Evolutionary conservation across 345 rosid genomes (phyloP).

Genomic region (Syzygium aqueum): DNA sequence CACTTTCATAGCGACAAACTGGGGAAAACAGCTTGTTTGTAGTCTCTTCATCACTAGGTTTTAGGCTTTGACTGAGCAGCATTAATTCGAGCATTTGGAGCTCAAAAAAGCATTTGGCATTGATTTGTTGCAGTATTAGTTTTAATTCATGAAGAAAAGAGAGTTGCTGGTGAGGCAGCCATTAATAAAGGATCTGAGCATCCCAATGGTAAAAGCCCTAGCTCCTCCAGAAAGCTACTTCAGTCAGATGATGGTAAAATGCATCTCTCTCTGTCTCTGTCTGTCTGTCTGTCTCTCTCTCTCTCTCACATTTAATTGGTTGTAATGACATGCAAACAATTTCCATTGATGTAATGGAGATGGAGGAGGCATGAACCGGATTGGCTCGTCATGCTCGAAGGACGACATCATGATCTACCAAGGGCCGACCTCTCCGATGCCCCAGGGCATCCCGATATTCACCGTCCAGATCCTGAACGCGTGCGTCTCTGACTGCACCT

Average conservation of each 20-base stretch:
- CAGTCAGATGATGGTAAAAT: background rate
- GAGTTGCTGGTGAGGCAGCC: background rate
- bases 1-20: background rate
- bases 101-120: background rate
- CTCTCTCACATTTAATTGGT: background rate
- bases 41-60: background rate
- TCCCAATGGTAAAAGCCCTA: background rate
- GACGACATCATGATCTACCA: conserved; percentile 52
- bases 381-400: conserved; percentile 32
- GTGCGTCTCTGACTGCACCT: conserved; percentile 43
- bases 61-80: background rate
- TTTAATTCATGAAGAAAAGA: background rate
- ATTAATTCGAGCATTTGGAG: background rate
- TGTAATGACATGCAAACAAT: background rate
- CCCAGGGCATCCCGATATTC: conserved; percentile 57
- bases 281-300: background rate
- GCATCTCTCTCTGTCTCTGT: background rate
- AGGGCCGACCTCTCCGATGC: conserved; percentile 41
- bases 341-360: background rate
- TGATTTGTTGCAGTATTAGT: background rate
- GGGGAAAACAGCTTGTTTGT: background rate
- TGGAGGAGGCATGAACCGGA: background rate
- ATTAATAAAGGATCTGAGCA: background rate
- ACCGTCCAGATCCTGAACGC: conserved; percentile 5
- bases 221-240: background rate